These are phyloP conservation scores for Aspergillus carbonarius DNA, from an alignment of 2,329 filamentous ascomycete species.

Conservation along the genomic window DNA sequence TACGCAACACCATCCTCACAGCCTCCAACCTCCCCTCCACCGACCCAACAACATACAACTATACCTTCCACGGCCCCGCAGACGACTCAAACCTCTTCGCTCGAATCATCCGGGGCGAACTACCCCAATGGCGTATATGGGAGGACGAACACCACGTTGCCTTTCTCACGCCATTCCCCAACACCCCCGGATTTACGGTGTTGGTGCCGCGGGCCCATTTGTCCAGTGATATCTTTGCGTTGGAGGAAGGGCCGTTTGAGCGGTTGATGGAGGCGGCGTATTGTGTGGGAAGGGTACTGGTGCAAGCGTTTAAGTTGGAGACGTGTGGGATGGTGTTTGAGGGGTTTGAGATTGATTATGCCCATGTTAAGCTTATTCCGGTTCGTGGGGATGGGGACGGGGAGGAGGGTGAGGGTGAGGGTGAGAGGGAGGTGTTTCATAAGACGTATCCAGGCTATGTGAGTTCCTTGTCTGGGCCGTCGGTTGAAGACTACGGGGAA, in stretches of 20 bases:
- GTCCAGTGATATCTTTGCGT: background rate
- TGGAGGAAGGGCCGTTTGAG: background rate
- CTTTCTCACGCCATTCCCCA: constrained; percentile 5
- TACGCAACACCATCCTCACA: background rate
- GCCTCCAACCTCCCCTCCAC: too few species aligned
- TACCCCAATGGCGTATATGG: constrained; percentile 5
- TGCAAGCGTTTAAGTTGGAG: background rate
- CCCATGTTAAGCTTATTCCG: constrained; percentile 7
- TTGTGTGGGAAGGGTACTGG: background rate
- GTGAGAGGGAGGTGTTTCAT: background rate
- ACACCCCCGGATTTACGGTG: constrained; percentile 4
- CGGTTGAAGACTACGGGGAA: background rate
- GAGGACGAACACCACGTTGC: constrained; percentile 2
- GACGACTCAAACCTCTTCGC: constrained; percentile 1
- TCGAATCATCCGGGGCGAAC: background rate
- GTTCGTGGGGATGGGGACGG: background rate
- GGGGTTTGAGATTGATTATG: constrained; percentile 8
- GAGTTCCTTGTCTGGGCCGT: constrained; percentile 3
- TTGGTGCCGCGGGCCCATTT: constrained; percentile 1
- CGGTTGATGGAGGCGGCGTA: background rate
- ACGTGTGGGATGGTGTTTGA: constrained; percentile 8
- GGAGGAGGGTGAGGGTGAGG: background rate
- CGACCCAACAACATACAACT: background rate
- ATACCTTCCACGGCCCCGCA: background rate
- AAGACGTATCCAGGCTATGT: constrained; percentile 1